Conservation (phyloP, 352 stramenopile genomes). For the Globisporangium cylindrosporum region DNA sequence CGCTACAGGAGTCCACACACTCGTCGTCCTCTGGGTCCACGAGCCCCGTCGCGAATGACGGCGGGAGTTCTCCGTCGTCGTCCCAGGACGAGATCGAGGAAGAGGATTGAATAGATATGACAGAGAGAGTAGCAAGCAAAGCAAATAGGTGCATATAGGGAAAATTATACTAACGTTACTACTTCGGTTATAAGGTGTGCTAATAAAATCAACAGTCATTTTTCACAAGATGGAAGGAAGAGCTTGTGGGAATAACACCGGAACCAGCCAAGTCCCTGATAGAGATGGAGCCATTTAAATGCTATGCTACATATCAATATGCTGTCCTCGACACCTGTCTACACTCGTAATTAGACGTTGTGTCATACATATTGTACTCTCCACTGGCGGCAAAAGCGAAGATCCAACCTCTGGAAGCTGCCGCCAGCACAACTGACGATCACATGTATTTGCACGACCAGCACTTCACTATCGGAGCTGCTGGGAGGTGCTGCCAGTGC, state of each 20-base stretch:
- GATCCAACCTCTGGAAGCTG: not conserved
- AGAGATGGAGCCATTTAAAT: not conserved
- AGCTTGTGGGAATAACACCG: no score
- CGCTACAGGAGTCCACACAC: conserved; percentile 1
- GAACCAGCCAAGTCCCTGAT: not conserved
- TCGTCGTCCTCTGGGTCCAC: not conserved
- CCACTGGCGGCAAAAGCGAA: not conserved
- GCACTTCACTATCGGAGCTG: not conserved
- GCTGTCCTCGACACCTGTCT: not conserved
- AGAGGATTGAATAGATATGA: conserved; percentile 3
- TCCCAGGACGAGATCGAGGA: not conserved
- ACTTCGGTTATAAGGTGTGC: not conserved
- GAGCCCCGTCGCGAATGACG: conserved; percentile 1
- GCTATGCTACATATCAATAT: not conserved
- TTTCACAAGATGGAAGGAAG: not conserved
- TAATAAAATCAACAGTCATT: not conserved
- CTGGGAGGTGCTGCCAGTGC: not conserved
- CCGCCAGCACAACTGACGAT: not conserved
- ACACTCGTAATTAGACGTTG: not conserved
- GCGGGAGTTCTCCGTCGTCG: not conserved
- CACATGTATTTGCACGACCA: not conserved
- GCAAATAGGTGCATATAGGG: not conserved
- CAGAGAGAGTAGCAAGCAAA: not conserved
- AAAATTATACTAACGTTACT: not conserved
- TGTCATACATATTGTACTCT: not conserved